Base-by-base conservation (phyloP, 805 yeast genomes). In the Citeromyces nyonsensis region DNA sequence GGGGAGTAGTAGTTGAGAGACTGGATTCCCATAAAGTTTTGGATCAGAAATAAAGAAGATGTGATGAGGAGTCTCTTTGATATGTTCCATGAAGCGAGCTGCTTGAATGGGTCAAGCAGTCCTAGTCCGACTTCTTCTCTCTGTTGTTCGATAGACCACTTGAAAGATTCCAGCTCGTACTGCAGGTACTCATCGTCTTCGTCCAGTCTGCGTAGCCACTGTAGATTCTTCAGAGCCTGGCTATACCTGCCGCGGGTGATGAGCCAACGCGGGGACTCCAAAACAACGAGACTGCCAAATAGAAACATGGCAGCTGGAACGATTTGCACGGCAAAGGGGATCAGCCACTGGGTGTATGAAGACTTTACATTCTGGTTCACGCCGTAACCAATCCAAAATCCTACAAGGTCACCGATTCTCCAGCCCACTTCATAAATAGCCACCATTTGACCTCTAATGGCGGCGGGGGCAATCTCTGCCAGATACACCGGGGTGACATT, bases 1-100 rank as follows among this genome's bases (percentile, higher is more conserved):
- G 71, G 71, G n/a, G 73, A 63, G 44, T 67, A 69, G 44, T 69
- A 69, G 29, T 61, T 64, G 33, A 66, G 54, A 26, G 70, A 67
- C 38, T 64, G 58, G 41, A 67, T 62, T 25, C 72, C 71, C 35
- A 57, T 57, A 14, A 65, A 56, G 39, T 62, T 63, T 37, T 63
- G 69, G 45, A 64, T 51, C 37, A 56, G 44, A 40, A 61, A 61
- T 24, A 58, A 40, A 3, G 59, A 48, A 1, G 59, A 49, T 4
- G 66, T 51, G 31, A 62, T 41, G 1, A 55, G 38, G 15, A 64
- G 44, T 32, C 69, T 44, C 39, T 52, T 48, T 26, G 56, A 33
- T 34, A 61, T 38, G 33, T 47, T 38, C 25, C 41, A 42, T 27
- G 26, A 24, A 11, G 15, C 10, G 15, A 63, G 43, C 15, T 53